Evolutionary conservation across 75 land plant species (phyloP).

Genomic region (Sequoiadendron giganteum): DNA sequence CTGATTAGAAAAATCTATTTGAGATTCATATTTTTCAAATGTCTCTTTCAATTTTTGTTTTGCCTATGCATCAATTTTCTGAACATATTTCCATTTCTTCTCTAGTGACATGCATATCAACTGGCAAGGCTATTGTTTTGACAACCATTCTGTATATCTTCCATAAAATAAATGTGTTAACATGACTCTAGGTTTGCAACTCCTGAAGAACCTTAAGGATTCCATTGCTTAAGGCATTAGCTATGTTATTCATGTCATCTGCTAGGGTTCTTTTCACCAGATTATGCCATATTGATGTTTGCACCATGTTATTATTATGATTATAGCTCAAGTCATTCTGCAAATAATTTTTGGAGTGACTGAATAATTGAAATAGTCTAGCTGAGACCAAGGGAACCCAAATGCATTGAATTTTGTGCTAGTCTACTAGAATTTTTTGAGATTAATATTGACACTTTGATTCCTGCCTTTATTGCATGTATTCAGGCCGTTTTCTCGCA

Average conservation of each 20-base stretch:
- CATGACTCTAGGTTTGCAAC: too few species aligned
- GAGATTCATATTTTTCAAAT: background rate
- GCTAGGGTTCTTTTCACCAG: too few species aligned
- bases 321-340: background rate
- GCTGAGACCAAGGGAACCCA: background rate
- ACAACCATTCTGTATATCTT: too few species aligned
- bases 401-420: background rate
- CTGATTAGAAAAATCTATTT: background rate
- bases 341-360: background rate
- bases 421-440: background rate
- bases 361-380: background rate
- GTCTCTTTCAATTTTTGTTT: background rate
- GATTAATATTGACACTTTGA: background rate
- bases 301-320: too few species aligned
- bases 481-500: constrained; percentile 87
- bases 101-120: too few species aligned
- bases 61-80: background rate
- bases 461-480: background rate
- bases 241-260: too few species aligned
- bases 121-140: too few species aligned
- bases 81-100: background rate
- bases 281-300: too few species aligned
- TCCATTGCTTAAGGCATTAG: too few species aligned
- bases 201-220: too few species aligned
- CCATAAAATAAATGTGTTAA: background rate